Base-by-base conservation (phyloP, 2,329 filamentous ascomycete genomes). In the Phyllosticta paracitricarpa region DNA sequence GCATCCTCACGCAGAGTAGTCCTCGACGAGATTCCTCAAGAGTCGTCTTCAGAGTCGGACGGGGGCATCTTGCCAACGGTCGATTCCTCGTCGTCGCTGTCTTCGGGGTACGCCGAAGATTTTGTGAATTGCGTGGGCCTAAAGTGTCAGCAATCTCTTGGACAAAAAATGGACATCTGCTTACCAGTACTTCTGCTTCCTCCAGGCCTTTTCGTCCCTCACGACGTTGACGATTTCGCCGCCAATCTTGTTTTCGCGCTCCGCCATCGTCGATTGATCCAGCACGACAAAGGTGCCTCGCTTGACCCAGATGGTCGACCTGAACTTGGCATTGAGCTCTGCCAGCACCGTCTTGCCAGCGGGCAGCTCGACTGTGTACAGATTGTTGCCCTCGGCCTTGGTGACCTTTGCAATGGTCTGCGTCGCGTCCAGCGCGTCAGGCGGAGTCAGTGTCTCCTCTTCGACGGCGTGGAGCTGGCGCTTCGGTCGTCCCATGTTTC, bases 221-320 rank as follows among this genome's bases (percentile, higher is more conserved):
- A 97, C 91, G 40, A 97, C 85, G 70, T 97, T 97, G 66, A 96
- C 81, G 68, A 99, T 97, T 74, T 96, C 90, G 14, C 93, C 94
- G 58, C 84, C 82, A 12, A 96, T 83, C 73, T 91, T 91, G 68
- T 91, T 91, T 54, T 88, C 86, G 58, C 86, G 77, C 25, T 82
- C 84, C 28, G 85, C 84, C 48, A 86, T 79, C 1, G 82, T 79
- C 30, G 81, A 80, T 25, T 84, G 87, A 66, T 97, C 89, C 14
- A 96, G 82, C 10, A 97, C 77, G 30, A 97, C 91, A 73, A 87
- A 97, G 0, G 91, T 90, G 30, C 91, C 89, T 19, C 91, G 86
- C 75, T 89, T 92, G 73, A 97, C 89, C 89, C 91, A 97, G 65
- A 97, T 90, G 2, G 90, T 94, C 65, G 90, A 94, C 64, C 93